A percentile compares a stretch with the other conserved stretches of the same genome.
phyloP scores from a whole-genome alignment of 768 basidiomycete species.

The Phaffia australis region DNA sequence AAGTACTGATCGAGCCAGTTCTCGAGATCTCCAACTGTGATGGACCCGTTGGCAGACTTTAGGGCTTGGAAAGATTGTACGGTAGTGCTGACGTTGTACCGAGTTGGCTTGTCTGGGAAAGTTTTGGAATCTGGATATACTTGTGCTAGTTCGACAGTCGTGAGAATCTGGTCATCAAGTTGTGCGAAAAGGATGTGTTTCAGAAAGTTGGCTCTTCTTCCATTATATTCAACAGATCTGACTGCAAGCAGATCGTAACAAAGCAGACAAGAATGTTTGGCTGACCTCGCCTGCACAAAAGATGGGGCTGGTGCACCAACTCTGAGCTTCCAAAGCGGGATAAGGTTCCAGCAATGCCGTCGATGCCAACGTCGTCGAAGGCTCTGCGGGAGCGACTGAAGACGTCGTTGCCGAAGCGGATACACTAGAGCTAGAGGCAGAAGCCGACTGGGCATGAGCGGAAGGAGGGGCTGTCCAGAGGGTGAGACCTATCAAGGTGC shows the following conservation, averaged over 20 bases:
- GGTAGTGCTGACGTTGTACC: slow-evolving; percentile 53
- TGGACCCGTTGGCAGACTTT: slow-evolving; percentile 41
- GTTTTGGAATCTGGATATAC: slow-evolving; percentile 75
- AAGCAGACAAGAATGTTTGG: slow-evolving; percentile 20
- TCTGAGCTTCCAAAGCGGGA: slow-evolving; percentile 39
- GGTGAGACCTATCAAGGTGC: too few species aligned
- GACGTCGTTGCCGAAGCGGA: background rate
- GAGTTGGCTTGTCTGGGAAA: slow-evolving; percentile 79
- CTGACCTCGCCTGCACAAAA: slow-evolving; percentile 69
- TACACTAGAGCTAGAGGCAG: background rate
- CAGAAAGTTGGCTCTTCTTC: background rate
- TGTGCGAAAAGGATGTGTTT: slow-evolving; percentile 4
- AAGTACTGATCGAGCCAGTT: slow-evolving; percentile 66
- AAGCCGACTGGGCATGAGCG: background rate
- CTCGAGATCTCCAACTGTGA: slow-evolving; percentile 49
- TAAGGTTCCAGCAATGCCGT: background rate
- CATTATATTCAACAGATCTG: background rate
- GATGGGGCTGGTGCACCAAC: slow-evolving; percentile 65
- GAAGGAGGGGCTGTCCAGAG: background rate
- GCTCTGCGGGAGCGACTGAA: slow-evolving; percentile 12
- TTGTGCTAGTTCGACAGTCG: slow-evolving; percentile 70
- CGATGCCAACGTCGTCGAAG: slow-evolving; percentile 13
- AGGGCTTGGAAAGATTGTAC: slow-evolving; percentile 52
- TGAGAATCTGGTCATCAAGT: slow-evolving; percentile 42
- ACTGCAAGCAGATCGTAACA: background rate